Base-by-base conservation (phyloP, 2,329 filamentous ascomycete species). In the Colletotrichum simmondsii region DNA sequence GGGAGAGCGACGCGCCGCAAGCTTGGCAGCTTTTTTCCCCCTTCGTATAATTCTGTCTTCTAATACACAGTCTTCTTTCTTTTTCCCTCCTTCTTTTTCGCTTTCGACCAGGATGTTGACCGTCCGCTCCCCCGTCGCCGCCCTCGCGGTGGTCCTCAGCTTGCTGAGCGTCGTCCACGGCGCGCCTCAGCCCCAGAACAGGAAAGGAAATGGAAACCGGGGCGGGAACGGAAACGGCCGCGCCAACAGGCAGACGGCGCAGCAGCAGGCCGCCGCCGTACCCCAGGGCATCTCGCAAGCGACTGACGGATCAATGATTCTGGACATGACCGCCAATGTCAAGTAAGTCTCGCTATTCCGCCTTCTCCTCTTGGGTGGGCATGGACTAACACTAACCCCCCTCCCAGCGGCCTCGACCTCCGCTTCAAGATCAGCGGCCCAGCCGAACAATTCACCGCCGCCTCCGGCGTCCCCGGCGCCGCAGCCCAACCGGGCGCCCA, bases 391-490 rank as follows among this genome's bases (percentile, higher is more conserved):
- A 53, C 16, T 14, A 22, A 5, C 12, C 56, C 4, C 4, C 26
- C 8, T 49, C 42, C 14, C 56, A 88, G 87, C 74, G 85, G 85
- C 66, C 85, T 90, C 3, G 79, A 83, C 5, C 86, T 91, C 46
- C 87, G 89, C 65, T 90, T 88, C 83, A 88, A 85, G 75, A 85
- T 91, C 73, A 87, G 86, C 62, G 88, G 84, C 1, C 89, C 89
- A 2, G 87, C 87, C 46, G 81, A 85, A 69, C 85, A 87, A 66
- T 91, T 91, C 80, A 86, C 87, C 5, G 77, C 84, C 1, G 80
- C 79, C 12, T 87, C 87, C 4, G 85, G 86, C 52, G 85, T 90
- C 1, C 76, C 82, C 24, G 77, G 77, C 26, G 77, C 79, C 2
- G 67, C 77, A 22, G 68, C 68, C 2, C 49, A 66, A 37, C 61